Percentiles rank a stretch among this genome's conserved stretches.
Conservation (phyloP, 2,329 filamentous ascomycete genomes). For the Aspergillus piperis region DNA sequence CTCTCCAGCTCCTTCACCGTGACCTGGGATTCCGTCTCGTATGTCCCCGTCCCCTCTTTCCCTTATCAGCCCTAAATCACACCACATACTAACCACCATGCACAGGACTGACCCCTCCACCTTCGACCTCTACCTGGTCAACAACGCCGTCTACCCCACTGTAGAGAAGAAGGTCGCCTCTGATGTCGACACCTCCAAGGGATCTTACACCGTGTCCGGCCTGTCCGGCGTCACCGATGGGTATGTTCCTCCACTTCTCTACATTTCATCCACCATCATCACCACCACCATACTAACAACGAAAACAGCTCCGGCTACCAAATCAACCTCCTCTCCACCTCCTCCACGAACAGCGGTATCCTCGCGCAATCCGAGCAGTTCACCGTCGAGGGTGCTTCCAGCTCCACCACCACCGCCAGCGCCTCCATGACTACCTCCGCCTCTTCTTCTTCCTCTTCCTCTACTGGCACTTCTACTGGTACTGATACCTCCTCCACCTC, state of each 20-base stretch:
- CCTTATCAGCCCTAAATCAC: background rate
- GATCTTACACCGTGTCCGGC: slow-evolving; percentile 38
- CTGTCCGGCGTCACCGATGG: slow-evolving; percentile 27
- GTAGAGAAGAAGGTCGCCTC: slow-evolving; percentile 36
- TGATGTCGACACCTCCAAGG: slow-evolving; percentile 39
- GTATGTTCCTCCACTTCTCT: slow-evolving; percentile 18
- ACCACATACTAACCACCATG: slow-evolving; percentile 1
- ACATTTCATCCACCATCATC: background rate
- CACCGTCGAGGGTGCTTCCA: slow-evolving; percentile 27
- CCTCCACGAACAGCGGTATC: slow-evolving; percentile 40
- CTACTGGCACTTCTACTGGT: slow-evolving; percentile 13
- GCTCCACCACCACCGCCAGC: slow-evolving; percentile 15
- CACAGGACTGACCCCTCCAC: slow-evolving; percentile 40
- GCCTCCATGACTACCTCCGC: slow-evolving; percentile 16
- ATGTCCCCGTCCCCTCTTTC: slow-evolving; percentile 10
- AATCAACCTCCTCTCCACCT: slow-evolving; percentile 43
- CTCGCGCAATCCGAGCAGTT: slow-evolving; percentile 44
- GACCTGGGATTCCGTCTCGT: slow-evolving; percentile 42
- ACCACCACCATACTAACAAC: background rate
- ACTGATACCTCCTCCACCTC: background rate
- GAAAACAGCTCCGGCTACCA: slow-evolving; percentile 38
- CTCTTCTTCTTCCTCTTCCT: slow-evolving; percentile 16
- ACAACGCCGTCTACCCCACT: slow-evolving; percentile 39
- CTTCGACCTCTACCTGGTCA: slow-evolving; percentile 46
- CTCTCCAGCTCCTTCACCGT: slow-evolving; percentile 38